A percentile compares a stretch with the other conserved stretches of the same genome.
These are phyloP conservation scores for Cicer yamashitae DNA, from an alignment of 306 rosid species.

Conservation along the genomic window DNA sequence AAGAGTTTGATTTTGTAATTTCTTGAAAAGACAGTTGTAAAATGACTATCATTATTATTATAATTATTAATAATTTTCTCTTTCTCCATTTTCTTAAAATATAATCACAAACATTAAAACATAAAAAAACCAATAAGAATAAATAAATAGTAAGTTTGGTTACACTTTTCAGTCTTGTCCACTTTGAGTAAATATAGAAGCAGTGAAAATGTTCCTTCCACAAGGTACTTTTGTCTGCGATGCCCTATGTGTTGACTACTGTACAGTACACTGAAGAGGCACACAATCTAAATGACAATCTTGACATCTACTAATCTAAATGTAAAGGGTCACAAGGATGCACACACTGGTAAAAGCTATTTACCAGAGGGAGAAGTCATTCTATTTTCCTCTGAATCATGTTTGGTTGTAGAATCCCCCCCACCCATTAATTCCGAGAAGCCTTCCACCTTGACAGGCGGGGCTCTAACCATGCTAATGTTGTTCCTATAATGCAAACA, in stretches of 20 bases:
- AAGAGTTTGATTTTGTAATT: too few species aligned
- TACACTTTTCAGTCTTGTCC: slow-evolving; percentile 3
- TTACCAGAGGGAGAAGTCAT: slow-evolving; percentile 72
- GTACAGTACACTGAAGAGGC: slow-evolving; percentile 35
- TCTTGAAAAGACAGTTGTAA: too few species aligned
- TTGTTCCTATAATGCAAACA: slow-evolving; percentile 63
- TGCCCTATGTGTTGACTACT: slow-evolving; percentile 27
- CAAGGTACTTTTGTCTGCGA: slow-evolving; percentile 23
- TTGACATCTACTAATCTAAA: slow-evolving; percentile 33
- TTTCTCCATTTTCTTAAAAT: too few species aligned
- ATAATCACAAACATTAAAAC: neutral
- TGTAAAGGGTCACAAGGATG: neutral
- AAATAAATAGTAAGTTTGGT: neutral
- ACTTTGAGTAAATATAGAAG: neutral
- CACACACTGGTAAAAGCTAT: slow-evolving; percentile 44
- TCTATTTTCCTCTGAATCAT: slow-evolving; percentile 82
- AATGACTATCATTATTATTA: too few species aligned
- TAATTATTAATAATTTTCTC: too few species aligned
- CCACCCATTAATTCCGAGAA: slow-evolving; percentile 94
- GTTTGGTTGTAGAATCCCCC: slow-evolving; percentile 77
- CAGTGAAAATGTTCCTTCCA: neutral
- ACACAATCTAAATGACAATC: neutral
- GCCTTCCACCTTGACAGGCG: slow-evolving; percentile 95
- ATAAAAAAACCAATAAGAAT: neutral
- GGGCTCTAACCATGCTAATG: slow-evolving; percentile 69